phyloP scores from a whole-genome alignment of 2,329 filamentous ascomycete species.

The Alternaria hordeiaustralica region DNA sequence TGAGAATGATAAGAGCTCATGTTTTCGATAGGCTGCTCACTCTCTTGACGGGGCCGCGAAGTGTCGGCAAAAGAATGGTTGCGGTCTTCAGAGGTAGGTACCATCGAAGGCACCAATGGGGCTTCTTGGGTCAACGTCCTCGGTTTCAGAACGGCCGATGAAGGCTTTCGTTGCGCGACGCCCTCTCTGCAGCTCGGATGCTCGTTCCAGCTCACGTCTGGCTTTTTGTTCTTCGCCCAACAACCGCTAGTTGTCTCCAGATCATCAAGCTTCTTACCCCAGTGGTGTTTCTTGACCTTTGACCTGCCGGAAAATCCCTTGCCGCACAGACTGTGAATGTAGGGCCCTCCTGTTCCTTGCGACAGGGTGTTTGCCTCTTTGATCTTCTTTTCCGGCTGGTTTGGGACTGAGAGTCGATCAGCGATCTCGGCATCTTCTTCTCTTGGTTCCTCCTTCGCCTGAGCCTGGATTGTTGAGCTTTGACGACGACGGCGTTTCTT shows the following conservation, averaged over 20 bases:
- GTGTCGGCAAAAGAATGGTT: slow-evolving; percentile 14
- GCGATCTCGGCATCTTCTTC: neutral
- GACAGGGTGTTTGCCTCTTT: neutral
- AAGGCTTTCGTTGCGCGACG: neutral
- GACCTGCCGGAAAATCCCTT: slow-evolving; percentile 30
- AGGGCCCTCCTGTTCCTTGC: slow-evolving; percentile 11
- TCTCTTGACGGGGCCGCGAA: neutral
- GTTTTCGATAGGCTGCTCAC: neutral
- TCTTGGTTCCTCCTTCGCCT: neutral
- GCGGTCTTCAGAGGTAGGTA: slow-evolving; percentile 22
- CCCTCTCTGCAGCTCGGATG: slow-evolving; percentile 36
- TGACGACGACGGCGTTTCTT: neutral
- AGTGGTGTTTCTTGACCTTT: slow-evolving; percentile 46
- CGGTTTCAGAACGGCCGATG: neutral
- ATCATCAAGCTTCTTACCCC: slow-evolving; percentile 33
- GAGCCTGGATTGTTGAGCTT: neutral
- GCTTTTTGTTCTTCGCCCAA: slow-evolving; percentile 41
- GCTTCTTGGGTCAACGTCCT: slow-evolving; percentile 4
- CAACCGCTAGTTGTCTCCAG: slow-evolving; percentile 37
- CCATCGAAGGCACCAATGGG: slow-evolving; percentile 17
- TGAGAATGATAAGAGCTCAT: slow-evolving; percentile 9
- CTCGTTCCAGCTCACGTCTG: slow-evolving; percentile 38
- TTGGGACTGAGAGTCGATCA: neutral
- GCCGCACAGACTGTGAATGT: slow-evolving; percentile 40
- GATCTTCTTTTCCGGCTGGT: neutral